Base-by-base conservation (phyloP, 1,284 basidiomycete genomes). In the Puccinia hordei region DNA sequence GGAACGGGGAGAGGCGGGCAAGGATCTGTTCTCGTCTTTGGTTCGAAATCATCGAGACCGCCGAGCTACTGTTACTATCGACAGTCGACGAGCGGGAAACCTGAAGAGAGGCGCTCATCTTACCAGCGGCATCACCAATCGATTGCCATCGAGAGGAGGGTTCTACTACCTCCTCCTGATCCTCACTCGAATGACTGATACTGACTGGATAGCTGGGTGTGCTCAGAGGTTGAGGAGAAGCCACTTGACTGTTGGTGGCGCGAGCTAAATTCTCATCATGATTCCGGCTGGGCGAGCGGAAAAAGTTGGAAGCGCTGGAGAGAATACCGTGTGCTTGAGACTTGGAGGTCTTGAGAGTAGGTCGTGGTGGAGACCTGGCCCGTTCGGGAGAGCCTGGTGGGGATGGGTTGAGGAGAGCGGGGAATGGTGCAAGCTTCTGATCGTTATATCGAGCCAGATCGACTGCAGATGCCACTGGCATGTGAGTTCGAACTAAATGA, bases 361-460 rank as follows among this genome's bases (percentile, higher is more conserved):
- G 13, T 46, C 51, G 53, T 22, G 77, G 68, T 38, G 61, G 35
- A 51, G 77, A 61, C 27, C 38, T 71, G 33, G 69, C 44, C 24
- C 66, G 78, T 53, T 59, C 51, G 19, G 71, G 59, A 55, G 78
- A 63, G 51, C 46, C 57, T 33, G 69, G 38, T 2, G 77, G 66
- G 22, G 68, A 49, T 9, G 61, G 55, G 35, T 46, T 35, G 44
- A 80, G 63, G 6, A 80, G 71, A 12, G 71, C 93, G 6, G 93
- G 93, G 88, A 95, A 95, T 0, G 93, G 93, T 85, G 92, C 92
- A 27, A 95, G 87, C 85, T 95, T 95, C 41, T 91, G 88, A 83
- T 92, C 90, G 77, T 89, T 88, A 85, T 93, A 93, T 84, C 89
- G 86, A 82, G 87, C 81, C 82, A 88, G 86, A 83, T 90, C 90